Evolutionary conservation across 2,329 filamentous ascomycete genomes (phyloP).

Genomic region (Diaporthe sp.): DNA sequence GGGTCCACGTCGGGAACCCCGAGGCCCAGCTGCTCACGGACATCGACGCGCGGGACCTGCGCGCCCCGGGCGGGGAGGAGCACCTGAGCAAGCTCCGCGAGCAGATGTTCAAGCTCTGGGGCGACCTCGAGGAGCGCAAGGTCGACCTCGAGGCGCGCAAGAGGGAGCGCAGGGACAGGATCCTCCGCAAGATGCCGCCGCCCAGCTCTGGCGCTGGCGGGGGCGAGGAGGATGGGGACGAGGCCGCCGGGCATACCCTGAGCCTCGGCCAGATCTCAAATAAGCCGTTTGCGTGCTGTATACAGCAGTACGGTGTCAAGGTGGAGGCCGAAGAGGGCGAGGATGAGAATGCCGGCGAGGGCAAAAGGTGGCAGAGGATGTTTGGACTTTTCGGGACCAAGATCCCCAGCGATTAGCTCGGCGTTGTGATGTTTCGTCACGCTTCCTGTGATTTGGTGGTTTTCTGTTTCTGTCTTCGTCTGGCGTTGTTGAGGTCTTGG

Average conservation of each 20-base stretch:
- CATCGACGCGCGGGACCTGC: slow-evolving; percentile 69
- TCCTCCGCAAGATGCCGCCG: slow-evolving; percentile 48
- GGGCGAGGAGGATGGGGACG: slow-evolving; percentile 37
- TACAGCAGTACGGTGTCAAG: slow-evolving; percentile 77
- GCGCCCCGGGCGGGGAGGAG: slow-evolving; percentile 51
- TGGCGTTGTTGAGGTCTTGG: neutral
- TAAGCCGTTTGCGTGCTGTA: slow-evolving; percentile 76
- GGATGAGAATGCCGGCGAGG: slow-evolving; percentile 59
- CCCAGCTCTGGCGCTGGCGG: slow-evolving; percentile 48
- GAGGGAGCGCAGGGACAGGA: slow-evolving; percentile 31
- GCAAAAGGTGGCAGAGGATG: slow-evolving; percentile 69
- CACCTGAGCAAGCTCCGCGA: slow-evolving; percentile 71
- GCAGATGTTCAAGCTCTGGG: slow-evolving; percentile 85
- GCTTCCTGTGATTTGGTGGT: neutral
- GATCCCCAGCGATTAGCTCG: slow-evolving; percentile 53
- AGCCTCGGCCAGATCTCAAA: slow-evolving; percentile 56
- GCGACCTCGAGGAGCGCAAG: slow-evolving; percentile 82
- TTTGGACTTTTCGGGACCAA: slow-evolving; percentile 76
- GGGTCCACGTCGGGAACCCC: slow-evolving; percentile 75
- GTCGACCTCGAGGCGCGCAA: slow-evolving; percentile 47
- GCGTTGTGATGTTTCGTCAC: neutral
- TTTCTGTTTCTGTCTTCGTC: neutral
- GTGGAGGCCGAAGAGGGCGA: slow-evolving; percentile 53
- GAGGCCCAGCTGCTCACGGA: slow-evolving; percentile 62
- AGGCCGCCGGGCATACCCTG: slow-evolving; percentile 28